Base-by-base conservation (phyloP, 1,284 basidiomycete genomes). In the Marasmius sp. region DNA sequence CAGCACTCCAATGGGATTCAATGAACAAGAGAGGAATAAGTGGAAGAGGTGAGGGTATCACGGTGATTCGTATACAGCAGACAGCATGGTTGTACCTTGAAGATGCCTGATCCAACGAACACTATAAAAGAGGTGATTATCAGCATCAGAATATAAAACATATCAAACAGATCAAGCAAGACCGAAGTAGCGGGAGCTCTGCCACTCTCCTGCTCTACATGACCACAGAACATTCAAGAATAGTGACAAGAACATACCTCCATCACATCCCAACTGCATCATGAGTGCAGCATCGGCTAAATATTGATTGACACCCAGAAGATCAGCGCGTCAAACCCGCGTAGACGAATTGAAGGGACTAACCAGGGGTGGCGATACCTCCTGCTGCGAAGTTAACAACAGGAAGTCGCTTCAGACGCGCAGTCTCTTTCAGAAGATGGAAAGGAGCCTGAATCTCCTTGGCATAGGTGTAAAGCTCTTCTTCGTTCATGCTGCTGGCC, bases 221-320 rank as follows among this genome's bases (percentile, higher is more conserved):
- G 27, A 38, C 34, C 12, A 48, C 33, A 43, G 49, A 58, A 27
- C 52, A 61, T 64, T 62, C 50, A 54, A 67, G 56, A 56, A 57
- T n/a, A 18, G 52, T n/a, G 7, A 27, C 27, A 27, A 52, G 48
- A 47, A 78, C 84, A 66, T 70, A 94, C 93, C 94, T 82, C 97
- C 97, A 74, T 99, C 97, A 75, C 94, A 96, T 55, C 97, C 96
- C 43, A 99, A 86, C 74, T 98, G 96, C 97, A 99, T 99, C 97
- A 99, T 98, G 66, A 99, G 79, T 3, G 97, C 97, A 22, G 97
- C 97, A 75, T 99, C 97, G 66, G 95, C 92, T 91, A 66, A 11
- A 62, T 41, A 18, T 8, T 6, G 27, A 38, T 38, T 43, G 49
- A 54, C 50, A 55, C n/a, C 45, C 33, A 16, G 64, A 20, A 59